Evolutionary conservation across 345 rosid species (phyloP).

Genomic region (Punica granatum): DNA sequence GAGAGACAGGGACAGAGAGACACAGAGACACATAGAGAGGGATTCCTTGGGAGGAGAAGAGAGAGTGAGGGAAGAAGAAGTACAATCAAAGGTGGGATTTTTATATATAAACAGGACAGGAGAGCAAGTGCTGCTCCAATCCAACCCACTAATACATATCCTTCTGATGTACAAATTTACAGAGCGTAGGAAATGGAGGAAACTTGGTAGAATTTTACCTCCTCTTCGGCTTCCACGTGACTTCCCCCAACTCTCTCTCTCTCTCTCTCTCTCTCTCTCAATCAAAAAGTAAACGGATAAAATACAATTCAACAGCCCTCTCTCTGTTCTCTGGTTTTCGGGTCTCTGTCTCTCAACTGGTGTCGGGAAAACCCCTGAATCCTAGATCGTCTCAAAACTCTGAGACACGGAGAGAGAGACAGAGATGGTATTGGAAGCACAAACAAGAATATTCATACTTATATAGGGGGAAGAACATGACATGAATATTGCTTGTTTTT

Average conservation of each 20-base stretch:
- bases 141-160: not conserved
- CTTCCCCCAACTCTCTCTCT: not conserved
- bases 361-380: not conserved
- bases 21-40: not conserved
- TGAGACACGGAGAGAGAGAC: not conserved
- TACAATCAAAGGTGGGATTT: not conserved
- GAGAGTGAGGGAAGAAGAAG: not conserved
- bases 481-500: not conserved
- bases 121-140: not conserved
- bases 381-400: not conserved
- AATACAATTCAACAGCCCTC: not conserved
- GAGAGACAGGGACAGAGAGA: not conserved
- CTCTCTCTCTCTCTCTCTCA: not conserved
- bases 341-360: not conserved
- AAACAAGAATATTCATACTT: not conserved
- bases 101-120: not conserved
- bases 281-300: slow-evolving; percentile 4
- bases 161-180: not conserved
- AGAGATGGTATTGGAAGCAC: not conserved
- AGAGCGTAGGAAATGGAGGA: not conserved
- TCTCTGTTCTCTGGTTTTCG: not conserved
- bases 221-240: not conserved
- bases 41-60: not conserved
- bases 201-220: not conserved
- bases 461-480: not conserved